Percentiles rank a stretch among this genome's conserved stretches.
Conservation (phyloP, 2,329 filamentous ascomycete genomes). For the Helminthosporium solani region DNA sequence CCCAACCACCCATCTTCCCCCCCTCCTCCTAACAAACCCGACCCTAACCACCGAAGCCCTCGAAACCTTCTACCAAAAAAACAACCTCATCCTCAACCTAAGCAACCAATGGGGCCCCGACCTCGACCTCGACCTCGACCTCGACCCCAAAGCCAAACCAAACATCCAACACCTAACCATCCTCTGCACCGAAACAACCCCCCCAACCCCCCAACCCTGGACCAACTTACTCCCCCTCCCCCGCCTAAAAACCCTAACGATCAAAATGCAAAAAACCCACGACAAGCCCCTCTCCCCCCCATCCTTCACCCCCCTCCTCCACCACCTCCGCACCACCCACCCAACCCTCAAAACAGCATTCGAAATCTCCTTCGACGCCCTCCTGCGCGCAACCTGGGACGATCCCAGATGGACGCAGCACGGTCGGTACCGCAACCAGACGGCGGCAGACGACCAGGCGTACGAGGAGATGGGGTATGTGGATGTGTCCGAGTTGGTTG, state of each 20-base stretch:
- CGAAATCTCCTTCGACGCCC: constrained; percentile 12
- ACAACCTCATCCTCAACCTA: constrained; percentile 11
- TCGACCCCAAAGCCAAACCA: background rate
- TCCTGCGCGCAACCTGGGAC: constrained; percentile 6
- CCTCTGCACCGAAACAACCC: constrained; percentile 5
- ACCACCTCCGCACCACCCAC: constrained; percentile 3
- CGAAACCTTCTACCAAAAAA: constrained; percentile 11
- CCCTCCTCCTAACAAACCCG: constrained; percentile 1
- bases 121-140: too few relatives aligned
- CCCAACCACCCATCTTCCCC: constrained; percentile 4
- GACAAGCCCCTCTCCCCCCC: constrained; percentile 4
- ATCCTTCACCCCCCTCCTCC: constrained; percentile 14
- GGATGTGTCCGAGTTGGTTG: constrained; percentile 12
- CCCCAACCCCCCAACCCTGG: too few relatives aligned
- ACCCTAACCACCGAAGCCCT: constrained; percentile 10
- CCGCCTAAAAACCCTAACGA: constrained; percentile 5
- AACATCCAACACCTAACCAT: constrained; percentile 14
- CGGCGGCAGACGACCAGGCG: background rate
- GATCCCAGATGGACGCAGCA: constrained; percentile 5
- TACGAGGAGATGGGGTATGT: constrained; percentile 13
- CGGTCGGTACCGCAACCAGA: background rate
- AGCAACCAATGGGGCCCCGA: background rate
- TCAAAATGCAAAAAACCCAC: constrained; percentile 14
- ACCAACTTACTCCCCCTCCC: constrained; percentile 12
- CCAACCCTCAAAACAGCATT: constrained; percentile 7